Percentiles rank a stretch among this genome's conserved stretches.
Evolutionary conservation across 169 alveolate species (phyloP).

Genomic region (Babesia caballi): DNA sequence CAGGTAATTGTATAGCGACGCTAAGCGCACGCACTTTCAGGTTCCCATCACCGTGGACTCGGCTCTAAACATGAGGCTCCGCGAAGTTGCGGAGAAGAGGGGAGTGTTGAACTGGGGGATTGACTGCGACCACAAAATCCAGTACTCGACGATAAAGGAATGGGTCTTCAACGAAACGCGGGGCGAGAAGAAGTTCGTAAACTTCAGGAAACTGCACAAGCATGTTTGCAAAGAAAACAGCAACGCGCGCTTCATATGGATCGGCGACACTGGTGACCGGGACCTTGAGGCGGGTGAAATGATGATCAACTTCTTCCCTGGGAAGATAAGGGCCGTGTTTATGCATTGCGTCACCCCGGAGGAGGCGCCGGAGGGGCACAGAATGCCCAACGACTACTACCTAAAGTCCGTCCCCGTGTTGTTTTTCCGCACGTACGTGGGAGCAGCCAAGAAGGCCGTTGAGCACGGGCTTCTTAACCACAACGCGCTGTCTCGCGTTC

Average conservation of each 20-base stretch:
- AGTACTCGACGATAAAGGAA: constrained; percentile 80
- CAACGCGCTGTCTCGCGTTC: constrained; percentile 76
- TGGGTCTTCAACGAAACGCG: constrained; percentile 83
- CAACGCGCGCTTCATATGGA: constrained; percentile 78
- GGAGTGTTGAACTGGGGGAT: constrained; percentile 82
- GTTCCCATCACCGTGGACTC: constrained; percentile 82
- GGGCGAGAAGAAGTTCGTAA: constrained; percentile 79
- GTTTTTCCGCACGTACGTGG: constrained; percentile 79
- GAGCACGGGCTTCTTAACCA: constrained; percentile 75
- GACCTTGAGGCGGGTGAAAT: constrained; percentile 82
- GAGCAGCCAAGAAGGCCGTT: constrained; percentile 82
- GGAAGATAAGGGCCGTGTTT: constrained; percentile 77
- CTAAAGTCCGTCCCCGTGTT: constrained; percentile 81
- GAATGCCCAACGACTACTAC: constrained; percentile 78
- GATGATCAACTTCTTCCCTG: constrained; percentile 79
- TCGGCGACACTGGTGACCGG: constrained; percentile 85
- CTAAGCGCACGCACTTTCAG: not conserved
- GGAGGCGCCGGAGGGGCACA: constrained; percentile 38
- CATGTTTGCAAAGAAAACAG: constrained; percentile 69
- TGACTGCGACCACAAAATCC: constrained; percentile 77
- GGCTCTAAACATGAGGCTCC: constrained; percentile 68
- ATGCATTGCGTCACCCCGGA: constrained; percentile 74
- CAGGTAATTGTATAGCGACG: constrained; percentile 44
- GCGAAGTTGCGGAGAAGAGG: constrained; percentile 77
- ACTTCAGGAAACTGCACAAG: constrained; percentile 74